Evolutionary conservation across 23 red algal genomes (phyloP).

Genomic region (Rhodosorus marinus): DNA sequence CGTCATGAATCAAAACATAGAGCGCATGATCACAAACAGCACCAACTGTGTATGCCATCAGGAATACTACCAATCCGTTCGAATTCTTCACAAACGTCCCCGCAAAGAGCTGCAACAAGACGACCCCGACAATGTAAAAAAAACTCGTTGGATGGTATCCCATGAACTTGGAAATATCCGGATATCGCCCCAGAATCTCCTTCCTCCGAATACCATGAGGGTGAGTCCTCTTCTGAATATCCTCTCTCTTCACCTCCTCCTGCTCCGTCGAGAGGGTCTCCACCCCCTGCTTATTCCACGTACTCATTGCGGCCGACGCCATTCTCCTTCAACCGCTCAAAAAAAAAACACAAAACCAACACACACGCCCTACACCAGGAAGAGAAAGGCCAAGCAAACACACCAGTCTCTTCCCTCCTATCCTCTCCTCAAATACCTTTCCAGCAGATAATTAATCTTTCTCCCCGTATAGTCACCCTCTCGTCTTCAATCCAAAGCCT

Average conservation of each 20-base stretch:
- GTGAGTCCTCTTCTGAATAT: conserved; percentile 15
- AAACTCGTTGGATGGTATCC: conserved; percentile 39
- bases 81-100: conserved; percentile 11
- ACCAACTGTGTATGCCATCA: conserved; percentile 69
- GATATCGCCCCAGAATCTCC: conserved; percentile 60
- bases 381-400: no score
- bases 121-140: conserved; percentile 39
- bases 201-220: conserved; percentile 72
- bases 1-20: conserved; percentile 98
- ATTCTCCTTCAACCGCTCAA: no score
- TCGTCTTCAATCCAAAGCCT: no score
- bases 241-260: conserved; percentile 19
- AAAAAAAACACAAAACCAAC: no score
- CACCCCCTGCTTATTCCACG: no score
- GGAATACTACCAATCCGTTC: conserved; percentile 5
- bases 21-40: conserved; percentile 85
- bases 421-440: no score
- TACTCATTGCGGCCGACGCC: no score
- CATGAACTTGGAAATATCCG: conserved; percentile 58
- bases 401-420: no score
- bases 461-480: no score
- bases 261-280: conserved; percentile 58
- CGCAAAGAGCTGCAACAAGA: conserved; percentile 24
- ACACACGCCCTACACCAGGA: no score
- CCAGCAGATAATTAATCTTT: no score